These are phyloP conservation scores for Silene uniflora DNA, from an alignment of 148 eudicot genomes.

Conservation along the genomic window DNA sequence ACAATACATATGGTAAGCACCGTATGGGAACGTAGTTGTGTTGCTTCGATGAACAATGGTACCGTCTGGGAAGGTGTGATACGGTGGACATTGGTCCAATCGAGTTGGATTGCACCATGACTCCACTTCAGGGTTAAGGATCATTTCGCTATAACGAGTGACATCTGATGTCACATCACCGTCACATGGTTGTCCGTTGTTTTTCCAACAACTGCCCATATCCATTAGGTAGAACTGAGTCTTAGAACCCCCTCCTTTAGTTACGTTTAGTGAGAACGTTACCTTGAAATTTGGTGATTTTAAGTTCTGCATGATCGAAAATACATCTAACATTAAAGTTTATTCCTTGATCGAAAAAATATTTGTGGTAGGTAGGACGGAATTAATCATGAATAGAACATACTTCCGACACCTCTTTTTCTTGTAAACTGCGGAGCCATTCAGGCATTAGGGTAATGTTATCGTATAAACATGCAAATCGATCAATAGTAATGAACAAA, in stretches of 20 bases:
- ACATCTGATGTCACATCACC: slow-evolving; percentile 51
- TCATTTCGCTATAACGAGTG: slow-evolving; percentile 62
- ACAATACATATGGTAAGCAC: slow-evolving; percentile 49
- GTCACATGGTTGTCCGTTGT: slow-evolving; percentile 45
- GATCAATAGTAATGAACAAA: too few species aligned
- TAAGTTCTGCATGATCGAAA: slow-evolving; percentile 30
- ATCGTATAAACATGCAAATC: too few species aligned
- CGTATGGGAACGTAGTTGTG: slow-evolving; percentile 34
- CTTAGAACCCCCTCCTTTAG: slow-evolving; percentile 40
- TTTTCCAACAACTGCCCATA: slow-evolving; percentile 71
- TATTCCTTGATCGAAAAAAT: neutral
- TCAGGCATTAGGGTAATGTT: too few species aligned
- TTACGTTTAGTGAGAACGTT: slow-evolving; percentile 36
- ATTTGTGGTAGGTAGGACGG: neutral
- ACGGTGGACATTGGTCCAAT: slow-evolving; percentile 41
- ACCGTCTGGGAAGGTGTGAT: slow-evolving; percentile 42
- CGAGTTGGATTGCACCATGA: slow-evolving; percentile 30
- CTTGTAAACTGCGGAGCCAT: too few species aligned
- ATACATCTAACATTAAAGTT: neutral
- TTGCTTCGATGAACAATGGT: slow-evolving; percentile 36
- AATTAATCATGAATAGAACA: neutral
- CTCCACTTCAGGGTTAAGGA: slow-evolving; percentile 35
- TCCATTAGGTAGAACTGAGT: slow-evolving; percentile 58
- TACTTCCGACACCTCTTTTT: too few species aligned
- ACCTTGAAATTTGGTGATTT: slow-evolving; percentile 57